Base-by-base conservation (phyloP, 352 stramenopile species). In the Elongisporangium prolatum region DNA sequence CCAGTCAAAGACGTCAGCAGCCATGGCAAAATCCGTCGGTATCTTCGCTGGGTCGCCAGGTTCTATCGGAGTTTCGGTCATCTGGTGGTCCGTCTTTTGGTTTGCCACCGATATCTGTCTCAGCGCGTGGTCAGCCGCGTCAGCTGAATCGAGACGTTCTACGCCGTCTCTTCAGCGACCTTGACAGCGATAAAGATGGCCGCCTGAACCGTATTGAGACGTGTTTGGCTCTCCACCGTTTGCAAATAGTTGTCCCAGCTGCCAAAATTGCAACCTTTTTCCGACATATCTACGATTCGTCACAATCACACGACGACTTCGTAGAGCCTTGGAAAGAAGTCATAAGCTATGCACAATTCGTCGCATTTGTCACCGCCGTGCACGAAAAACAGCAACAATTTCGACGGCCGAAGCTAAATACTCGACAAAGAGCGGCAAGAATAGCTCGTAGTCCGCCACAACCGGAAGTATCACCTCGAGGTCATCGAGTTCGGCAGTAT, bases 291-390 rank as follows among this genome's bases (percentile, higher is more conserved):
- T 56, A 84, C 8, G 52, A 59, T 0, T 24, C 48, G 0, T n/a
- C 55, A 50, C 49, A 48, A 21, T 24, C 22, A 25, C 57, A 20
- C 38, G 25, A 60, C 38, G 8, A 20, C 53, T 0, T 55, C 66
- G 21, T 51, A 71, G 47, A 21, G 69, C 75, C 77, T 0, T 61
- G 87, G 28, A 71, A 74, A 4, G 75, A 91, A 57, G 60, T 88
- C 50, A 92, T 92, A 50, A 90, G 69, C 61, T 92, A 84, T 65
- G 88, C 86, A 52, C 77, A 89, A 55, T 92, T 92, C 50, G 69
- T 81, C 20, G 82, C 80, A 4, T 90, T 92, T 55, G 68, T 88
- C 22, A 86, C 78, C 0, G 73, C 77, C 47, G 82, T 79, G 6
- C 68, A 77, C 22, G 67, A 78, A 28, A 66, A 67, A 17, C 71